Base-by-base conservation (phyloP, 495 filamentous ascomycete species). In the Tetracladium setigerum region DNA sequence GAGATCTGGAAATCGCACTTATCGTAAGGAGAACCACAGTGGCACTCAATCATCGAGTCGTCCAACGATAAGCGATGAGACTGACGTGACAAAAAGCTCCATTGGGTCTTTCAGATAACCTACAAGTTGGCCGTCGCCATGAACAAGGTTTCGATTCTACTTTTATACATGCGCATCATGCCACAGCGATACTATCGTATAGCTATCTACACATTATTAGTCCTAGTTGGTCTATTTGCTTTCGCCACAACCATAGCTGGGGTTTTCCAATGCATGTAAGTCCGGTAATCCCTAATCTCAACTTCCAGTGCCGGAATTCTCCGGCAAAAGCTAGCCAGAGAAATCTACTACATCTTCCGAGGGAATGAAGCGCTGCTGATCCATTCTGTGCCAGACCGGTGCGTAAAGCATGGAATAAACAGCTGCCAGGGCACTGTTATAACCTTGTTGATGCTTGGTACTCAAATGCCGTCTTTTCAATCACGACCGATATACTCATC, bases 401-500 rank as follows among this genome's bases (percentile, higher is more conserved):
- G 7, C 61, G 61, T 8, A 67, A 64, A 44, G 74, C 73, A 44
- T 80, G 76, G 67, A 62, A 79, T 49, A 71, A 69, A 36, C 48
- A 63, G 2, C 56, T 78, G 2, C 56, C 65, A 0, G 74, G 74
- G 4, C 48, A 50, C 32, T 84, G 81, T 54, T 68, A 83, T 41
- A 69, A 64, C 43, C 58, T 61, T 12, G 56, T 56, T 1, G 50
- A 59, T 10, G 61, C 67, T 36, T 68, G 69, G 63, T 74, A 75
- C 40, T 67, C 73, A 53, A 78, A 78, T 45, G 71, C 75, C 2
- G 68, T 67, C 0, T 71, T 81, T 57, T 72, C 72, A 19, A 76
- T 78, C 30, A 53, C 56, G n/a, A 77, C 71, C n/a, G 77, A 82
- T 52, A 35, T 79, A 13, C 60, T 73, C 22, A 72, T 82, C 15